Evolutionary conservation across 352 stramenopile genomes (phyloP).

Genomic region (Phytophthora foliorum): DNA sequence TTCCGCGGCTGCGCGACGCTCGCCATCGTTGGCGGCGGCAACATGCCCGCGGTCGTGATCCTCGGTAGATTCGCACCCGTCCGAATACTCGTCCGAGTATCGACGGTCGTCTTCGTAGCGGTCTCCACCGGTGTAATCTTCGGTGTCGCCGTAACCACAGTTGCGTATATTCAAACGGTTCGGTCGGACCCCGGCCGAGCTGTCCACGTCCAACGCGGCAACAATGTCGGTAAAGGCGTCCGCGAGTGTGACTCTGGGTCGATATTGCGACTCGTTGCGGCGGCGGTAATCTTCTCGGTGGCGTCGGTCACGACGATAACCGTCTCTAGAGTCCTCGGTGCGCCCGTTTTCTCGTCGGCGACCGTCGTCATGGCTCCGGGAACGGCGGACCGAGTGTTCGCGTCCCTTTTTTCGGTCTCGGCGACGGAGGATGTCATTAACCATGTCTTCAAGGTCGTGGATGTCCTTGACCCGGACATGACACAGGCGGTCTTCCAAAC

Average conservation of each 20-base stretch:
- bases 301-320: not conserved
- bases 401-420: not conserved
- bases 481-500: not conserved
- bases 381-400: not conserved
- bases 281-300: not conserved
- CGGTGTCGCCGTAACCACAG: not conserved
- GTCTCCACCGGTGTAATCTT: too few species aligned
- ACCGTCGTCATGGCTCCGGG: too few species aligned
- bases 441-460: not conserved
- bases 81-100: too few species aligned
- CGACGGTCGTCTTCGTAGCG: too few species aligned
- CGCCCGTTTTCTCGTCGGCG: too few species aligned
- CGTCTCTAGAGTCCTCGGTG: not conserved
- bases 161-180: not conserved
- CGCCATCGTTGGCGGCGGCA: too few species aligned
- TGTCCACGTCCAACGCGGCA: not conserved
- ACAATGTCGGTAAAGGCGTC: not conserved
- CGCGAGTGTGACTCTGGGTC: too few species aligned
- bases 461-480: not conserved
- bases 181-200: not conserved
- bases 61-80: too few species aligned
- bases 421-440: not conserved
- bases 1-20: too few species aligned
- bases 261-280: not conserved
- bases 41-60: too few species aligned